Evolutionary conservation across 2,329 filamentous ascomycete genomes (phyloP), one percentile per base, ranked within the genome.

Genomic region (Aspergillus felis): DNA sequence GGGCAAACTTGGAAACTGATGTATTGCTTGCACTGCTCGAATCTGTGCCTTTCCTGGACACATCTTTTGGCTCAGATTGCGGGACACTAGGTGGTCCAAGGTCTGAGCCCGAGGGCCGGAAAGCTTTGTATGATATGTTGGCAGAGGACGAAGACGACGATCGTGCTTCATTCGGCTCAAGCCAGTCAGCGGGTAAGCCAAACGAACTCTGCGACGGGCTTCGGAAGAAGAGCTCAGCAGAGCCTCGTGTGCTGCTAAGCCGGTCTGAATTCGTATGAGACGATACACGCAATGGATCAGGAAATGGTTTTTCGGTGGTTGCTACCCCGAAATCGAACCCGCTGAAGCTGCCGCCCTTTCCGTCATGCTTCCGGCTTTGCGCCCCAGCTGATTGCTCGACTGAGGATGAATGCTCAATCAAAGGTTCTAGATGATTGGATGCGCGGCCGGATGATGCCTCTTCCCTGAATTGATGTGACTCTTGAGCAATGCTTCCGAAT

Each of bases 1-100:
- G 71, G 4, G 73, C 73, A 49, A 76, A 76, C 48, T 71, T 75
- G 4, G 75, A 75, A 12, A 75, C 66, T 0, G 74, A 76, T 6
- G 69, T 59, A 12, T 64, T 68, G 46, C 68, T 64, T 22, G 73
- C 69, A 20, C 65, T 71, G 9, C 63, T 65, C 2, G 70, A 64
- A 53, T 73, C 69, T 0, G 69, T 71, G 17, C 60, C 57, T 9
- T 63, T 59, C 10, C n/a, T 50, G 4, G 46, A 38, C 6, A 56
- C 60, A 35, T 57, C 32, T 17, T 53, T 14, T 25, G 52, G 42
- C 17, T 35, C 51, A 10, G 57, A 29, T 10, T 66, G 64, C 4
- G 61, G 51, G 35, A 56, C 56, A 3, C 64, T 58, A 0, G 67
- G 67, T 20, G 68, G 69, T n/a, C 66, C 55, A 27, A 59, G 53